Evolutionary conservation across 2,329 filamentous ascomycete species (phyloP), one percentile per base, ranked within the genome.

Genomic region (Aspergillus neotritici): DNA sequence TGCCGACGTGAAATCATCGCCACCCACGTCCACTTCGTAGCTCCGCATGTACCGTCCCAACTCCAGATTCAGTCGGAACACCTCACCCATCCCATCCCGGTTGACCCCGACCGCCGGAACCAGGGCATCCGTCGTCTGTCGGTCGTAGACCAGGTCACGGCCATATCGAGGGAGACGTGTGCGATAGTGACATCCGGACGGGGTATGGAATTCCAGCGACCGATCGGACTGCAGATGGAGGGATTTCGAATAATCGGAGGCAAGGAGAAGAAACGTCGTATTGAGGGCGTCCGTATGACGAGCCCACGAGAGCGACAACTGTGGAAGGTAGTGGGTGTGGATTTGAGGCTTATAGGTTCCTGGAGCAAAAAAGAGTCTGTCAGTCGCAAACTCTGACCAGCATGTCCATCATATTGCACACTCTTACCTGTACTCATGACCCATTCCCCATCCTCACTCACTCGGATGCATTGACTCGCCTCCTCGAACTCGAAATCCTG

Each of bases 401-500:
- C 21, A 42, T 10, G 4, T 33, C 9, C 17, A 29, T 5, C 30
- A 14, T 12, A 16, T 16, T 25, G 34, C 13, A 31, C 6, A 11
- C 32, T 30, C 66, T 75, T 80, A 72, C 88, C 89, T 40, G 90
- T 94, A 59, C 87, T 94, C 87, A 96, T 93, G 32, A 93, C 82
- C 90, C 93, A 98, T 63, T 97, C 84, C 37, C 91, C 91, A 78
- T 98, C 93, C 46, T 95, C 90, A 57, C 87, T 95, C 50, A 93
- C 80, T 38, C 88, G 80, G 50, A 98, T 81, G 63, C 91, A 96
- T 54, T 84, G 81, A 62, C 89, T 95, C 32, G 94, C 91, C 69
- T 95, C 90, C 59, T 96, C 90, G 59, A 98, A 97, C 62, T 94
- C 90, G 66, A 98, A 98, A 63, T 98, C 93, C 61, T 98, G 93